phyloP scores from a whole-genome alignment of 768 basidiomycete genomes.

The Pleurotus pulmonarius region DNA sequence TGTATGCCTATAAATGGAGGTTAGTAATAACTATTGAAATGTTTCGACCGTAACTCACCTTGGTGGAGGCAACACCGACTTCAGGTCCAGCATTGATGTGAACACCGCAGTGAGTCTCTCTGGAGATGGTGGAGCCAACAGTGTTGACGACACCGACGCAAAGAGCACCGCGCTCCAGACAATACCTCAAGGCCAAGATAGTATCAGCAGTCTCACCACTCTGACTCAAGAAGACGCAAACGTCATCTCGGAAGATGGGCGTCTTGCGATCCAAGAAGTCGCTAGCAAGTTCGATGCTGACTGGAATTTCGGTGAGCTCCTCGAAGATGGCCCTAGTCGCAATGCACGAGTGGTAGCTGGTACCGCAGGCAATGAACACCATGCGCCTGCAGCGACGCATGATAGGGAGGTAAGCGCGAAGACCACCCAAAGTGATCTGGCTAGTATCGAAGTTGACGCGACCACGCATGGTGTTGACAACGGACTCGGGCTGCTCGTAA shows the following conservation, averaged over 20 bases:
- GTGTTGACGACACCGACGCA: constrained; percentile 98
- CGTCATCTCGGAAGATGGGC: constrained; percentile 98
- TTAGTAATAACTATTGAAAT: background rate
- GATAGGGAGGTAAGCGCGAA: constrained; percentile 92
- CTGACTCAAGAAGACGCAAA: constrained; percentile 94
- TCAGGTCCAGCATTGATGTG: constrained; percentile 99
- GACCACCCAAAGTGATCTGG: constrained; percentile 89
- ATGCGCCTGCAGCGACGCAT: constrained; percentile 94
- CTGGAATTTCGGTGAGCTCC: constrained; percentile 97
- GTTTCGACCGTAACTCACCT: constrained; percentile 42
- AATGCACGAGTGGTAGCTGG: constrained; percentile 95
- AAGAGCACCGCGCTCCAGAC: constrained; percentile 92
- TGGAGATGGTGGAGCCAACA: constrained; percentile 95
- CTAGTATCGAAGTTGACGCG: constrained; percentile 97
- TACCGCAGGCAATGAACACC: constrained; percentile 98
- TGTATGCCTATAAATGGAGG: constrained; percentile 68
- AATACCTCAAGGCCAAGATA: constrained; percentile 93
- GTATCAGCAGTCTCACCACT: constrained; percentile 99
- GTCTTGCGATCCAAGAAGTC: constrained; percentile 99
- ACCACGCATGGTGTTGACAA: constrained; percentile 99
- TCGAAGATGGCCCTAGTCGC: constrained; percentile 98
- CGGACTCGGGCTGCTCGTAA: constrained; percentile 97
- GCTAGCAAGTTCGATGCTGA: constrained; percentile 93
- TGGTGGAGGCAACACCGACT: constrained; percentile 98
- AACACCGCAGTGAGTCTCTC: constrained; percentile 98